Base-by-base conservation (phyloP, 2,329 filamentous ascomycete genomes). In the Calycina marina region DNA sequence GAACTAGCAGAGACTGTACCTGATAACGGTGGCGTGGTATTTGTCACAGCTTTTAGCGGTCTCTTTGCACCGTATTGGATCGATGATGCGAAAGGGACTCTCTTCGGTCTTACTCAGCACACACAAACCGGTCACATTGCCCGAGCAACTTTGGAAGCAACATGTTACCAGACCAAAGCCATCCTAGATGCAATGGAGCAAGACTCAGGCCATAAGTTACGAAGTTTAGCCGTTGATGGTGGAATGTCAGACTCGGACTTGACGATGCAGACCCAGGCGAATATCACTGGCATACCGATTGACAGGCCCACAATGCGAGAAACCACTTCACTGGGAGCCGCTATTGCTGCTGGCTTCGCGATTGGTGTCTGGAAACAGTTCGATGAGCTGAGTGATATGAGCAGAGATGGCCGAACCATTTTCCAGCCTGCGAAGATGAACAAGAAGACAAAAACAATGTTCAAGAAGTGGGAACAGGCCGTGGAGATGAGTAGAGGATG, bases 11-110 rank as follows among this genome's bases (percentile, higher is more conserved):
- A 59, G 46, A 62, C 59, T 0, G 67, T 72, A 5, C 46, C 59
- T 2, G 78, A 93, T 54, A 92, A 79, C 39, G 85, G 84, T 34
- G 85, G 85, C 5, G 77, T 85, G 34, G 72, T 86, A 12, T 76
- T 93, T 47, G 85, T 93, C 38, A 93, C 85, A 3, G 85, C 85
- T 1, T 93, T 93, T 53, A 85, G 78, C 54, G 85, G 85, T 33
- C 67, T 93, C 3, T 93, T 93, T 52, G 85, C 85, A 1, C 85
- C 85, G 0, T 93, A 93, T 56, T 93, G 85, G 85, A 88, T 93
- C 40, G 84, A 93, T 51, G 82, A 92, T 57, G 84, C 84, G 13
- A 79, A 85, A 54, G 85, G 85, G 37, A 93, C 85, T 4, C 72
- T 90, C 6, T 47, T 88, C 47, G 83, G 83, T 29, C 77, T 92